A percentile compares a stretch with the other conserved stretches of the same genome.
Conservation (phyloP, 2,329 filamentous ascomycete species). For the Knufia fluminis region DNA sequence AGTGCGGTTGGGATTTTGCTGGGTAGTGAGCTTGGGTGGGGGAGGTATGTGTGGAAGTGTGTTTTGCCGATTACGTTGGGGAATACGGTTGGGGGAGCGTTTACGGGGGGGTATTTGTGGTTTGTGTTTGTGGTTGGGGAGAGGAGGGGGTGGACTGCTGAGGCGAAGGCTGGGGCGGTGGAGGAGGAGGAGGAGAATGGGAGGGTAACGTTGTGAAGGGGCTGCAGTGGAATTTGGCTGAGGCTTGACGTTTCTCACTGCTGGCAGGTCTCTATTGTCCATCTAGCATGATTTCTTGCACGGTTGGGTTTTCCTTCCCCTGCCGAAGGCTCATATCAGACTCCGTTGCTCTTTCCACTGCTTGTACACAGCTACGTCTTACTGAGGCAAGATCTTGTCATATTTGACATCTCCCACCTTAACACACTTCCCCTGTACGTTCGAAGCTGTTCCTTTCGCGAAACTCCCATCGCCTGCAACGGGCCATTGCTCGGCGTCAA, state of each 20-base stretch:
- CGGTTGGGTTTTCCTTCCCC: no score
- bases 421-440: not conserved
- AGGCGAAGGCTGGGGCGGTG: not conserved
- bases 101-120: not conserved
- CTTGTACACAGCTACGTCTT: not conserved
- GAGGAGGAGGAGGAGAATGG: not conserved
- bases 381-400: not conserved
- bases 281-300: no score
- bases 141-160: not conserved
- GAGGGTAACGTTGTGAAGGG: not conserved
- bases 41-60: not conserved
- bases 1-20: constrained; percentile 21
- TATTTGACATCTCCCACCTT: not conserved
- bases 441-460: not conserved
- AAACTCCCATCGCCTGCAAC: constrained; percentile 23
- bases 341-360: no score
- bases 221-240: no score
- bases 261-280: no score
- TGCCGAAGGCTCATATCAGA: no score
- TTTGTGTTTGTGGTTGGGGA: not conserved
- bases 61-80: not conserved
- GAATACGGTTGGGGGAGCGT: not conserved
- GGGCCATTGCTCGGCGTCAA: constrained; percentile 24
- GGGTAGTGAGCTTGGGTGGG: constrained; percentile 16
- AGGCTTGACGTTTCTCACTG: no score